Percentiles rank a stretch among this genome's conserved stretches.
These are phyloP conservation scores for Raffaelea arxii DNA, from an alignment of 2,329 filamentous ascomycete genomes.

Conservation along the genomic window DNA sequence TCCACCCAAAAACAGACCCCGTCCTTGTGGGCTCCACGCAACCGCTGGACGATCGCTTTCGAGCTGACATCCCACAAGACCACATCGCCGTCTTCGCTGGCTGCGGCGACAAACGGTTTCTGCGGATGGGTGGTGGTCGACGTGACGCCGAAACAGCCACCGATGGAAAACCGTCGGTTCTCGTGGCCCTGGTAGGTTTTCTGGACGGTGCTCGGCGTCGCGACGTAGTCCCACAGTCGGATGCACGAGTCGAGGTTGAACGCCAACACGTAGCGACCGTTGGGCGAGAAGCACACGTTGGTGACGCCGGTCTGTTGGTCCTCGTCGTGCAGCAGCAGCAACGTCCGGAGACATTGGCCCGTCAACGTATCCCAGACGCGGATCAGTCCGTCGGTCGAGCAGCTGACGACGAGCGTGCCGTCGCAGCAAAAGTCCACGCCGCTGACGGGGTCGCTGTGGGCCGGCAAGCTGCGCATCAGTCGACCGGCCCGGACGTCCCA, in stretches of 20 bases:
- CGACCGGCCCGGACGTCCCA: slow-evolving; percentile 89
- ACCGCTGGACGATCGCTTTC: slow-evolving; percentile 70
- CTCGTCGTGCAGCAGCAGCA: slow-evolving; percentile 95
- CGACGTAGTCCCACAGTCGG: slow-evolving; percentile 89
- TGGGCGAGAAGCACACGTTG: slow-evolving; percentile 85
- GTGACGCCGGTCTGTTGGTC: slow-evolving; percentile 90
- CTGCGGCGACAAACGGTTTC: slow-evolving; percentile 59
- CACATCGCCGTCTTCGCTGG: slow-evolving; percentile 79
- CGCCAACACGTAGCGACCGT: slow-evolving; percentile 85
- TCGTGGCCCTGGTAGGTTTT: slow-evolving; percentile 95
- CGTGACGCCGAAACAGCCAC: slow-evolving; percentile 67
- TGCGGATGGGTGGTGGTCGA: too few relatives aligned
- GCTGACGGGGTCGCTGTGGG: slow-evolving; percentile 88
- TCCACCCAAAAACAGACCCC: slow-evolving; percentile 60
- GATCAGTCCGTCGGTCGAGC: slow-evolving; percentile 82
- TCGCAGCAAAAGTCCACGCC: slow-evolving; percentile 90
- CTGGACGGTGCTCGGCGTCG: slow-evolving; percentile 62
- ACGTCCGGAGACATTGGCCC: slow-evolving; percentile 86
- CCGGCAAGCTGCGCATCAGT: slow-evolving; percentile 82
- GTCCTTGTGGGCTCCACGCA: slow-evolving; percentile 39
- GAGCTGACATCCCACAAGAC: slow-evolving; percentile 84
- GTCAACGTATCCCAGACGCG: slow-evolving; percentile 94
- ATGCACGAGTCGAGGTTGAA: slow-evolving; percentile 87
- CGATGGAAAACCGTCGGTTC: slow-evolving; percentile 78
- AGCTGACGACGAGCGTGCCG: slow-evolving; percentile 85